Evolutionary conservation across 2,329 filamentous ascomycete genomes (phyloP), one percentile per base, ranked within the genome.

Genomic region (Monilinia fructicola): DNA sequence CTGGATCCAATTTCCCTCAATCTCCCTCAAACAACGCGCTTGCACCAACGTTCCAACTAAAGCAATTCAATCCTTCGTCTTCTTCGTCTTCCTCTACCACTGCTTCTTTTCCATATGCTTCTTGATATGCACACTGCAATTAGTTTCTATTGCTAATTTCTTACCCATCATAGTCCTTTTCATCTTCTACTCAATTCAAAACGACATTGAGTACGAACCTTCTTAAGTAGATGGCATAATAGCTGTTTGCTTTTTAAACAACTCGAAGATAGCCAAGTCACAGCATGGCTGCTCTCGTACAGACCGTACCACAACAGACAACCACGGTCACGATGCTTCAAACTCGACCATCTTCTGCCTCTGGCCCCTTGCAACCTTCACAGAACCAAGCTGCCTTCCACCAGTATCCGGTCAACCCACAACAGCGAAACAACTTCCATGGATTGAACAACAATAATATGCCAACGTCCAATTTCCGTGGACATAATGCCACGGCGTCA

Each of bases 231-330:
- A 60, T 62, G 23, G 58, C 50, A 61, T 58, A 44, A 67, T 67
- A 68, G 69, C 71, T 67, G 58, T 68, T 67, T 70, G 67, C 70
- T 70, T 68, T 68, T 68, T 4, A 73, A 67, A 69, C 72, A 72
- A 64, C 59, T 55, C 60, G 26, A 60, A 65, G 50, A 54, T 48
- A 63, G 54, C 55, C 59, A 62, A 68, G 68, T 66, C 76, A 76
- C 83, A 89, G 77, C 78, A 94, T 95, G 91, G 91, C 91, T 82
- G 90, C 91, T 79, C 84, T 94, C 82, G 89, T 93, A 76, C 91
- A 94, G 81, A 87, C 89, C 69, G 91, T 90, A 77, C 86, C 90
- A 75, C 89, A 91, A 80, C 89, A 92, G 79, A 87, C 88, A 76
- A 83, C 84, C 78, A 88, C 90, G 72, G 84, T 88, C 74, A 88